phyloP scores from a whole-genome alignment of 345 rosid genomes.

The Tarenaya hassleriana region DNA sequence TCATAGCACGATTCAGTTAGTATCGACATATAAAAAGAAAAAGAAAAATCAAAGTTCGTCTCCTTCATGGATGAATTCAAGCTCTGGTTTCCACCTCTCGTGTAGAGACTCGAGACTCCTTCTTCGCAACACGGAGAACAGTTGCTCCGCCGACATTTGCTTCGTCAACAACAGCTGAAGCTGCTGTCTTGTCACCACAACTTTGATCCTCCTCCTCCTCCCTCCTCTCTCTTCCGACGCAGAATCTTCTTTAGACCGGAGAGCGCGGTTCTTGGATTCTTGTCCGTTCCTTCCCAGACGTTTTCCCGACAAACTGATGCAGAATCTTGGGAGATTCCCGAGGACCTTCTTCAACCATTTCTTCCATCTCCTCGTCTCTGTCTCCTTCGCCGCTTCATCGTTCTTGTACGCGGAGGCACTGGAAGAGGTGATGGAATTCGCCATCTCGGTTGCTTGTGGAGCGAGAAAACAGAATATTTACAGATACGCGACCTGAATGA shows the following conservation, averaged over 20 bases:
- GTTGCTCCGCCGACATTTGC: slow-evolving; percentile 22
- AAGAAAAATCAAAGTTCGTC: slow-evolving; percentile 13
- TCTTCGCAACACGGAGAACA: slow-evolving; percentile 11
- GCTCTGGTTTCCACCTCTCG: slow-evolving; percentile 40
- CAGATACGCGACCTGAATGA: no score
- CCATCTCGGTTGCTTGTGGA: background rate
- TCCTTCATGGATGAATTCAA: slow-evolving; percentile 44
- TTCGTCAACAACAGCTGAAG: slow-evolving; percentile 21
- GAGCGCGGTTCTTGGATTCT: background rate
- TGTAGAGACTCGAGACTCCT: slow-evolving; percentile 6
- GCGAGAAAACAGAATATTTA: no score
- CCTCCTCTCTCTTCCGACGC: slow-evolving; percentile 15
- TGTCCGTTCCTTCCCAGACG: slow-evolving; percentile 6
- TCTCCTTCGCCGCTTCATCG: no score
- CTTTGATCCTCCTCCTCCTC: slow-evolving; percentile 24
- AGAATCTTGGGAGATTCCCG: slow-evolving; percentile 10
- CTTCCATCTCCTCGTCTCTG: slow-evolving; percentile 13
- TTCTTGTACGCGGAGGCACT: slow-evolving; percentile 2
- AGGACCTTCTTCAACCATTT: slow-evolving; percentile 19
- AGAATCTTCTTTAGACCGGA: slow-evolving; percentile 1
- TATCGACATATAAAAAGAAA: no score
- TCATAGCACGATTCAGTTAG: no score
- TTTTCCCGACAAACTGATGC: slow-evolving; percentile 14
- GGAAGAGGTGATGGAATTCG: slow-evolving; percentile 10
- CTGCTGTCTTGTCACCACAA: slow-evolving; percentile 29